These are phyloP conservation scores for Haberlea rhodopensis DNA, from an alignment of 257 asterid genomes.

Conservation along the genomic window DNA sequence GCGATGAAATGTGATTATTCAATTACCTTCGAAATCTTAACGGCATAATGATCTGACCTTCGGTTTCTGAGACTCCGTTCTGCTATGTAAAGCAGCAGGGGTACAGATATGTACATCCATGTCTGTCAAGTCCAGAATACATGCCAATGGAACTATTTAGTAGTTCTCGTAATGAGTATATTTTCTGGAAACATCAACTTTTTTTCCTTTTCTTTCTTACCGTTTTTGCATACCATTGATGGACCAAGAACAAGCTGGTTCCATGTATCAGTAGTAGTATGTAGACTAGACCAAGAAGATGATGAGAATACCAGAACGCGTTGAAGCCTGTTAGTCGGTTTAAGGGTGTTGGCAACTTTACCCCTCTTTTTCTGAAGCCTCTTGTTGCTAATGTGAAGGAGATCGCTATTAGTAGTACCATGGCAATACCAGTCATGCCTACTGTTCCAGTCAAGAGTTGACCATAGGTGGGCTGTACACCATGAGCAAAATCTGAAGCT, in stretches of 20 bases:
- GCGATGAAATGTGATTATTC: neutral
- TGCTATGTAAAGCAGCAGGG: slow-evolving; percentile 67
- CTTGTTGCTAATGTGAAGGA: slow-evolving; percentile 74
- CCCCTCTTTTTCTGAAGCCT: slow-evolving; percentile 56
- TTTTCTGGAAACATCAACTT: neutral
- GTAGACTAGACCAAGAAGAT: slow-evolving; percentile 79
- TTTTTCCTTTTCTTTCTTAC: slow-evolving; percentile 36
- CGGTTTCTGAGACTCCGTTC: slow-evolving; percentile 77
- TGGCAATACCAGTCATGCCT: slow-evolving; percentile 63
- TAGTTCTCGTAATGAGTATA: neutral
- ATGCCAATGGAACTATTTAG: slow-evolving; percentile 4
- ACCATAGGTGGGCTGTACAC: slow-evolving; percentile 51
- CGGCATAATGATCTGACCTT: slow-evolving; percentile 79
- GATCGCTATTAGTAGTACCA: slow-evolving; percentile 63
- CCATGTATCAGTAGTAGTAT: slow-evolving; percentile 68
- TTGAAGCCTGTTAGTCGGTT: slow-evolving; percentile 81
- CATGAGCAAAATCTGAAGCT: slow-evolving; percentile 55
- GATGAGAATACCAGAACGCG: slow-evolving; percentile 97
- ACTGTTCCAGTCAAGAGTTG: slow-evolving; percentile 44
- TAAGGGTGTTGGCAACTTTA: slow-evolving; percentile 66
- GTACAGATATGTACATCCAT: slow-evolving; percentile 86
- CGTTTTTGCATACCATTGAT: slow-evolving; percentile 71
- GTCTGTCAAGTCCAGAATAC: slow-evolving; percentile 44
- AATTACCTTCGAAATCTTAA: slow-evolving; percentile 71
- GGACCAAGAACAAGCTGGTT: slow-evolving; percentile 66